Conservation (phyloP, 2,329 filamentous ascomycete genomes). For the Hypoxylon sp. region DNA sequence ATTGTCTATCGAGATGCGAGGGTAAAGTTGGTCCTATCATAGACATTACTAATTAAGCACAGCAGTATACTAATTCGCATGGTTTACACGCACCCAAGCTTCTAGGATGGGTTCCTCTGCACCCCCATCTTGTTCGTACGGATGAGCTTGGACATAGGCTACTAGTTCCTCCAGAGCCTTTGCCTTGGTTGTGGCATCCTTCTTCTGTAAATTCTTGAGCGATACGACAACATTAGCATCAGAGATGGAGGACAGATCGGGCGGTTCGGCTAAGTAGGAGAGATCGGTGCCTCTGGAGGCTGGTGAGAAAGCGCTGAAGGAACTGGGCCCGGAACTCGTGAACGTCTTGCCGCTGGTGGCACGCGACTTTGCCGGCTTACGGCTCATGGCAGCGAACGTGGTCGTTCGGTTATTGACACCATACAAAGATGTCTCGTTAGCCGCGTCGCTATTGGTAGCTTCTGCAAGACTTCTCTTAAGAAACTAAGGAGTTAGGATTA, state of each 20-base stretch:
- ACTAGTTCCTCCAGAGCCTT: conserved; percentile 92
- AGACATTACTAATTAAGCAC: conserved; percentile 41
- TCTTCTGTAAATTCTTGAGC: conserved; percentile 95
- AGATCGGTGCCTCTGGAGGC: conserved; percentile 67
- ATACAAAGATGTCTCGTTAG: conserved; percentile 6
- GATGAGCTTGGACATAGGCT: conserved; percentile 70
- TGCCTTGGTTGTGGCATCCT: conserved; percentile 90
- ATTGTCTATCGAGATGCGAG: conserved; percentile 90
- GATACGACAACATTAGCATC: conserved; percentile 87
- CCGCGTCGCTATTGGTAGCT: conserved; percentile 2
- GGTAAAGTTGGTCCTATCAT: conserved; percentile 83
- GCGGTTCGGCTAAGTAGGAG: conserved; percentile 89
- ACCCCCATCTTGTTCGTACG: conserved; percentile 69
- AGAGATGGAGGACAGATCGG: conserved; percentile 81
- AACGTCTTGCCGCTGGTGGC: conserved; percentile 51
- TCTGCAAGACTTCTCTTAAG: background rate
- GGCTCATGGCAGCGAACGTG: conserved; percentile 50
- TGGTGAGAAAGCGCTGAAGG: conserved; percentile 58
- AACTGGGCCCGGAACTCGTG: conserved; percentile 38
- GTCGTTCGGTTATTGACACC: conserved; percentile 9
- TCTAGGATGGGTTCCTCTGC: conserved; percentile 87
- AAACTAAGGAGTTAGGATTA: background rate
- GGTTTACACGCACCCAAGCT: conserved; percentile 76
- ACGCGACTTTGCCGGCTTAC: conserved; percentile 51
- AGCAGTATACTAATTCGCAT: background rate